Conservation (phyloP, 306 rosid genomes). For the Dicorynia guianensis region DNA sequence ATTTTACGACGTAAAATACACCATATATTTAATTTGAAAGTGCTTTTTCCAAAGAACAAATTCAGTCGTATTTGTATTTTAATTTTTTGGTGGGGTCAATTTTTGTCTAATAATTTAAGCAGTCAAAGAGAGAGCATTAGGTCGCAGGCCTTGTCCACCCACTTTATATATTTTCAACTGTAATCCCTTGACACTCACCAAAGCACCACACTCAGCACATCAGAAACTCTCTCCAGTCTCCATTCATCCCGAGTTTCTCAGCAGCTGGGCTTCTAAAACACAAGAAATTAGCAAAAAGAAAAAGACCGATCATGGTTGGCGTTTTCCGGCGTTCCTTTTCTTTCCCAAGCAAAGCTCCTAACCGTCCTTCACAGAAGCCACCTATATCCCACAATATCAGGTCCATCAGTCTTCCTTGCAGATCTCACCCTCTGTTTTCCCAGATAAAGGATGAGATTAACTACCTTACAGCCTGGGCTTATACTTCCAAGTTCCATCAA, state of each 20-base stretch:
- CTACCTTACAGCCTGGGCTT: constrained; percentile 53
- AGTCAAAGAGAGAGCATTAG: too few species aligned
- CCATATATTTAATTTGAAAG: too few species aligned
- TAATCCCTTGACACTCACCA: constrained; percentile 7
- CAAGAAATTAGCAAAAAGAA: not conserved
- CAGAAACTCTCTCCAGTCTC: not conserved
- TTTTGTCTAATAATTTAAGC: too few species aligned
- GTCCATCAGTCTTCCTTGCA: constrained; percentile 89
- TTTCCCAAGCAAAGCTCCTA: constrained; percentile 72
- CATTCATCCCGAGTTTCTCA: not conserved
- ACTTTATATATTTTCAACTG: not conserved
- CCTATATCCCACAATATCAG: constrained; percentile 72
- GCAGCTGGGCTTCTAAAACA: too few species aligned
- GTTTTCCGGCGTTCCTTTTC: constrained; percentile 85
- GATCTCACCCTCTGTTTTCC: constrained; percentile 86
- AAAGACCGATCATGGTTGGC: constrained; percentile 65
- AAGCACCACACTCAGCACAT: not conserved
- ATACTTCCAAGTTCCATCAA: constrained; percentile 33
- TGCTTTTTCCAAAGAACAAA: too few species aligned
- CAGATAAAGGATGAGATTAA: constrained; percentile 67
- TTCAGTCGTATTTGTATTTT: too few species aligned
- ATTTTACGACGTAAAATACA: too few species aligned
- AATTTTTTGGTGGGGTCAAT: too few species aligned
- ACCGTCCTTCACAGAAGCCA: constrained; percentile 58
- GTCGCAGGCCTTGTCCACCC: too few species aligned